These are phyloP conservation scores for Phytophthora boehmeriae DNA, from an alignment of 352 stramenopile species.

Conservation along the genomic window DNA sequence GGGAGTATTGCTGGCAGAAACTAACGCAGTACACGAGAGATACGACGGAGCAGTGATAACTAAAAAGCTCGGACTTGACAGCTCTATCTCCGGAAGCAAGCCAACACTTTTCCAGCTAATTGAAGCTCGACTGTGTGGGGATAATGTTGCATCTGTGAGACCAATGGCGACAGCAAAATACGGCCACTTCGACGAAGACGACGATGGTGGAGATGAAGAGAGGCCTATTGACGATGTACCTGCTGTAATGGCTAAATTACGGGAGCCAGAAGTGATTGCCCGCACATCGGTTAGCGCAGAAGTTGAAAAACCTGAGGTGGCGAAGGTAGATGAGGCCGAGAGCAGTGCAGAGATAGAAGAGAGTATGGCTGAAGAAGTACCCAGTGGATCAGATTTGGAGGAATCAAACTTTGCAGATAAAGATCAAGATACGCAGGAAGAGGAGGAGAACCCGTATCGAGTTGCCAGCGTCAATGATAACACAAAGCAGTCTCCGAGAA, in stretches of 20 bases:
- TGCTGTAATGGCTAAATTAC: neutral
- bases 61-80: constrained; percentile 27
- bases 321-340: constrained; percentile 20
- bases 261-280: constrained; percentile 12
- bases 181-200: constrained; percentile 4
- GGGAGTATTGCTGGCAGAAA: constrained; percentile 53
- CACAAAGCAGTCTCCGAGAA: neutral
- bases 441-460: constrained; percentile 21
- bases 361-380: constrained; percentile 59
- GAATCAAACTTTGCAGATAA: constrained; percentile 50
- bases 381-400: constrained; percentile 60
- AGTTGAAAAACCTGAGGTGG: constrained; percentile 1
- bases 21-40: constrained; percentile 26
- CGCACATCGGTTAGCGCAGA: constrained; percentile 4
- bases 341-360: constrained; percentile 50
- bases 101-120: constrained; percentile 41
- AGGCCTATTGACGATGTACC: neutral
- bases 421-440: constrained; percentile 4
- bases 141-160: constrained; percentile 1
- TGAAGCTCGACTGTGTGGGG: constrained; percentile 12
- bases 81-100: neutral
- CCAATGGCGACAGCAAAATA: constrained; percentile 3
- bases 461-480: constrained; percentile 5
- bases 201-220: constrained; percentile 13
- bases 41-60: constrained; percentile 10